Evolutionary conservation across 371 early-diverging fungal genomes (phyloP).

Genomic region (Rozella allomycis): DNA sequence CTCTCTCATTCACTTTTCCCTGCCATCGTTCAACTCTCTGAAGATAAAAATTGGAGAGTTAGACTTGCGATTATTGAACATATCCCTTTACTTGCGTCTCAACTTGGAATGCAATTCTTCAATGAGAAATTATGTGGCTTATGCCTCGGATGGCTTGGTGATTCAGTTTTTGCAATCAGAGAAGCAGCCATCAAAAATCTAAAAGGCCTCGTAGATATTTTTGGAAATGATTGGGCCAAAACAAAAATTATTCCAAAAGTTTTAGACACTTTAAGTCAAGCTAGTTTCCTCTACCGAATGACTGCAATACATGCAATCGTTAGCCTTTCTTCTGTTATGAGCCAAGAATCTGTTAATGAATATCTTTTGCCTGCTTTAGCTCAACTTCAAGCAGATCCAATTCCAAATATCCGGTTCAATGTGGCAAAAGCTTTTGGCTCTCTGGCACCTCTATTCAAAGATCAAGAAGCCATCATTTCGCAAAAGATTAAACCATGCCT

Average conservation of each 20-base stretch:
- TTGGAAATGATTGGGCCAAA: conserved; percentile 96
- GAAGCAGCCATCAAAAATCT: conserved; percentile 86
- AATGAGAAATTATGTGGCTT: conserved; percentile 76
- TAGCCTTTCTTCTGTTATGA: conserved; percentile 72
- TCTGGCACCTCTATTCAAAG: conserved; percentile 52
- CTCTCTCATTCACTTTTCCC: conserved; percentile 87
- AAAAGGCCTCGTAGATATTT: conserved; percentile 74
- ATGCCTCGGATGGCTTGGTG: conserved; percentile 91
- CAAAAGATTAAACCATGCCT: conserved; percentile 45
- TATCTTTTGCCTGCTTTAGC: conserved; percentile 69
- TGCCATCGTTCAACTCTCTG: conserved; percentile 89
- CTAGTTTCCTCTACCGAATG: conserved; percentile 87
- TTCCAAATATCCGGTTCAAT: conserved; percentile 97
- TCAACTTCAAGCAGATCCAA: conserved; percentile 65
- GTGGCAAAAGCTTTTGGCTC: conserved; percentile 83
- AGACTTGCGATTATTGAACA: conserved; percentile 93
- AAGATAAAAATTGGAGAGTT: conserved; percentile 97
- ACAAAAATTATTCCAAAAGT: conserved; percentile 78
- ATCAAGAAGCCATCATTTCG: conserved; percentile 30
- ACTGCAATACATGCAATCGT: conserved; percentile 67
- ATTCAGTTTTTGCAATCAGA: conserved; percentile 84
- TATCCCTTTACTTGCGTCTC: conserved; percentile 80
- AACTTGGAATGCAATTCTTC: conserved; percentile 80
- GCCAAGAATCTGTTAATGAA: conserved; percentile 64
- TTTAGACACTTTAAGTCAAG: conserved; percentile 59